Evolutionary conservation across 2,329 filamentous ascomycete genomes (phyloP).

Genomic region (Parafenestella ontariensis): DNA sequence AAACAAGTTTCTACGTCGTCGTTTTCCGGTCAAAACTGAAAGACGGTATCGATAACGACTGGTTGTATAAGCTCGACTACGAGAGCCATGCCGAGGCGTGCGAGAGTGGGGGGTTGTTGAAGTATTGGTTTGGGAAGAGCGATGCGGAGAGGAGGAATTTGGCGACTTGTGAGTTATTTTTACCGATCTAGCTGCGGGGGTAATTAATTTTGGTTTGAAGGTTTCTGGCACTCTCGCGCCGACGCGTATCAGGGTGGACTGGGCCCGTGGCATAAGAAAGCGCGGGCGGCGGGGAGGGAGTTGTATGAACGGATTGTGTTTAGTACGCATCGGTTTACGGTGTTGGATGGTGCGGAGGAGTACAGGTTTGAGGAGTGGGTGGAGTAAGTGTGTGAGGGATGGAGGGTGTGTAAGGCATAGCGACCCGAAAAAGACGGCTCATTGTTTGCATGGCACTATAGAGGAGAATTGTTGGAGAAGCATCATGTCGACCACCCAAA

Average conservation of each 20-base stretch:
- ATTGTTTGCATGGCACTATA: too few relatives aligned
- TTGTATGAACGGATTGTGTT: conserved; percentile 56
- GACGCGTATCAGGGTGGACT: conserved; percentile 66
- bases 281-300: conserved; percentile 56
- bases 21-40: conserved; percentile 80
- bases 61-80: conserved; percentile 76
- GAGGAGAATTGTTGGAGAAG: too few relatives aligned
- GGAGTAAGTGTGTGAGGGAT: conserved; percentile 5
- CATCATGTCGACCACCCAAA: too few relatives aligned
- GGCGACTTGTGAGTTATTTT: conserved; percentile 68
- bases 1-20: conserved; percentile 79
- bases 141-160: conserved; percentile 76
- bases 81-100: conserved; percentile 82
- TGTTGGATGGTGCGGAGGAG: conserved; percentile 68
- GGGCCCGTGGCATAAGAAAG: conserved; percentile 64
- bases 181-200: too few relatives aligned
- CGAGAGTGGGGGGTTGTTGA: conserved; percentile 79
- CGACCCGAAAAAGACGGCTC: too few relatives aligned
- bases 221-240: conserved; percentile 69
- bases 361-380: conserved; percentile 59
- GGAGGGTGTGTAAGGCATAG: too few relatives aligned
- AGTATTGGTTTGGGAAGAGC: conserved; percentile 89
- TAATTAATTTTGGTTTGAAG: conserved; percentile 50
- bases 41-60: conserved; percentile 68
- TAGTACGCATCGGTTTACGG: conserved; percentile 59